These are phyloP conservation scores for Backusella tarrabulga DNA, from an alignment of 192 early-diverging fungal genomes.

Conservation along the genomic window DNA sequence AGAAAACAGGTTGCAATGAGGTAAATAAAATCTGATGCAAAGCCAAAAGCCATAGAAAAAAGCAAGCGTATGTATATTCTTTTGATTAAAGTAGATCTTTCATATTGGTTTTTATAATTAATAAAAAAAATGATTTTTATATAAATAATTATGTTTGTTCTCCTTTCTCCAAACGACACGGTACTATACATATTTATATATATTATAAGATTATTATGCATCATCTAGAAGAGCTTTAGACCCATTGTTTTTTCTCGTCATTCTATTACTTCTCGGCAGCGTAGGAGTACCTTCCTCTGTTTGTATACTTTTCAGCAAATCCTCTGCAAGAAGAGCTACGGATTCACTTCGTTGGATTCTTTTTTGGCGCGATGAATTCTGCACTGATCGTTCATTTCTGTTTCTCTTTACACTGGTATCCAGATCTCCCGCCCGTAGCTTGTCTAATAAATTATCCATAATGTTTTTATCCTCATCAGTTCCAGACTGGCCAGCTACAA, in stretches of 20 bases:
- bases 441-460: conserved; percentile 77
- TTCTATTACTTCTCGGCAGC: conserved; percentile 3
- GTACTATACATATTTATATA: not conserved
- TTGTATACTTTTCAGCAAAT: conserved; percentile 45
- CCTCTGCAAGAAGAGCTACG: conserved; percentile 39
- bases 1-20: not conserved
- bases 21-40: not conserved
- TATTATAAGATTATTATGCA: not conserved
- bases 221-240: not conserved
- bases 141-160: not conserved
- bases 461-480: conserved; percentile 66
- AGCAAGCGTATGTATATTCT: not conserved
- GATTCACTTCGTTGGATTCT: conserved; percentile 30
- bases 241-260: not conserved
- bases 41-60: not conserved
- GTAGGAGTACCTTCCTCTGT: conserved; percentile 35
- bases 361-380: conserved; percentile 11
- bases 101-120: not conserved
- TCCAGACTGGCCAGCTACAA: conserved; percentile 25
- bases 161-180: not conserved
- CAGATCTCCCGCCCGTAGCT: conserved; percentile 66
- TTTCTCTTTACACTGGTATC: conserved; percentile 41
- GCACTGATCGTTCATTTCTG: conserved; percentile 4
- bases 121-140: not conserved
- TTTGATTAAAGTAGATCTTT: not conserved